These are phyloP conservation scores for Talaromyces adpressus DNA, from an alignment of 495 filamentous ascomycete genomes.

Conservation along the genomic window DNA sequence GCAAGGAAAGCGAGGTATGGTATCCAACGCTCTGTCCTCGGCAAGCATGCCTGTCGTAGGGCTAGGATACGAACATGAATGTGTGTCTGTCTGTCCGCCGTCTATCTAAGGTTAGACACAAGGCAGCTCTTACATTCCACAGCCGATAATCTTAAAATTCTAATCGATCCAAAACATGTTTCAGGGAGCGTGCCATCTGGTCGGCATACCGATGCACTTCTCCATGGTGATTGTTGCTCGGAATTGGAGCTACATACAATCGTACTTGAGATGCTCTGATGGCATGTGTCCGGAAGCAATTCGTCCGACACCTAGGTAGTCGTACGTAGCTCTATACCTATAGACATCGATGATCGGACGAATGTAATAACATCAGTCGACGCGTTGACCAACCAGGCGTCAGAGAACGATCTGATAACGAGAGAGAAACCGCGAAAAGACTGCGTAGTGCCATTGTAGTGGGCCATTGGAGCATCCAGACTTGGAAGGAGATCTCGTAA, in stretches of 20 bases:
- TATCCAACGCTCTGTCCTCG: background rate
- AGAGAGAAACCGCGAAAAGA: background rate
- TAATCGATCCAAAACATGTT: background rate
- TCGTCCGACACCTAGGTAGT: background rate
- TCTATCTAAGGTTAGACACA: background rate
- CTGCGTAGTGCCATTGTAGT: background rate
- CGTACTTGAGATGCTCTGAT: background rate
- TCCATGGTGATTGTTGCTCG: background rate
- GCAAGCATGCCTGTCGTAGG: background rate
- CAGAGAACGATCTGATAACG: constrained; percentile 1
- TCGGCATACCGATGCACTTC: background rate
- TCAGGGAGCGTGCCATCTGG: background rate
- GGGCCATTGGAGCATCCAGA: background rate
- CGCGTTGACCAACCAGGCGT: background rate
- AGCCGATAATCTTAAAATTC: background rate
- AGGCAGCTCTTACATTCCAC: background rate
- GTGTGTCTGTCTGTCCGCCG: background rate
- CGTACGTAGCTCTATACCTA: background rate
- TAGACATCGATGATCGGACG: background rate
- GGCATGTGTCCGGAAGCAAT: background rate
- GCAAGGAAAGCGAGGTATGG: background rate
- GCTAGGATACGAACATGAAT: background rate
- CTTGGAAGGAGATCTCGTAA: background rate
- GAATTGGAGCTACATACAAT: background rate
- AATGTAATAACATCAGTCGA: background rate